Conservation (phyloP, 2,329 filamentous ascomycete species). For the Zymoseptoria passerinii region DNA sequence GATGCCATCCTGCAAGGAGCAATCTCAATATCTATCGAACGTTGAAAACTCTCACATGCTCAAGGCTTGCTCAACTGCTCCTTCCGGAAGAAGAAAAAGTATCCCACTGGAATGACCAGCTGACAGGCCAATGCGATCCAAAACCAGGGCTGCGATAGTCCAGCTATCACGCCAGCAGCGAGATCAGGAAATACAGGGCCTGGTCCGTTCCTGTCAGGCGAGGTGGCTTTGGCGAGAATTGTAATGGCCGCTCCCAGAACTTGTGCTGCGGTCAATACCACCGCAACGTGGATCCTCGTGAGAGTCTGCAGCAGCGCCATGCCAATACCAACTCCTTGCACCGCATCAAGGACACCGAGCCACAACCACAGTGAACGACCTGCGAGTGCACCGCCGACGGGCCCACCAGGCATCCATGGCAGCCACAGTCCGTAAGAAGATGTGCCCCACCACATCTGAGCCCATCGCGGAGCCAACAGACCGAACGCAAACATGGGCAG, state of each 20-base stretch:
- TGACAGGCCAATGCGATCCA: slow-evolving; percentile 10
- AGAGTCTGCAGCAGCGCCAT: slow-evolving; percentile 55
- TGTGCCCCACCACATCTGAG: slow-evolving; percentile 57
- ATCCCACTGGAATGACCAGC: slow-evolving; percentile 8
- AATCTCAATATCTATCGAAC: too few relatives aligned
- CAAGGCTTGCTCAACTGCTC: slow-evolving; percentile 14
- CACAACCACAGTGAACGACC: slow-evolving; percentile 55
- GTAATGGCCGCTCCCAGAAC: slow-evolving; percentile 52
- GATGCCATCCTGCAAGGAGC: too few relatives aligned
- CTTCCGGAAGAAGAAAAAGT: slow-evolving; percentile 13
- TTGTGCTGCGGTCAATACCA: slow-evolving; percentile 52
- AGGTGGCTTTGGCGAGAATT: slow-evolving; percentile 50
- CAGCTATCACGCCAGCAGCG: slow-evolving; percentile 35
- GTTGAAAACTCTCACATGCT: neutral
- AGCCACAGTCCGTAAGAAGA: slow-evolving; percentile 52
- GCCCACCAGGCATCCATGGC: slow-evolving; percentile 43
- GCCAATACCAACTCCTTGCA: slow-evolving; percentile 57
- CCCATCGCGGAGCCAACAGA: slow-evolving; percentile 55
- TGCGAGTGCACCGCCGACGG: slow-evolving; percentile 33
- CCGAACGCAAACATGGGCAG: slow-evolving; percentile 58
- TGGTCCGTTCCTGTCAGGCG: slow-evolving; percentile 52
- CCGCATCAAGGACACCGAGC: slow-evolving; percentile 54
- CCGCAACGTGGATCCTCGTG: slow-evolving; percentile 54
- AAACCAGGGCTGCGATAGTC: slow-evolving; percentile 10
- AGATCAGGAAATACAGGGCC: slow-evolving; percentile 55